These are phyloP conservation scores for Gracilariopsis chorda DNA, from an alignment of 23 red algal species.

Conservation along the genomic window DNA sequence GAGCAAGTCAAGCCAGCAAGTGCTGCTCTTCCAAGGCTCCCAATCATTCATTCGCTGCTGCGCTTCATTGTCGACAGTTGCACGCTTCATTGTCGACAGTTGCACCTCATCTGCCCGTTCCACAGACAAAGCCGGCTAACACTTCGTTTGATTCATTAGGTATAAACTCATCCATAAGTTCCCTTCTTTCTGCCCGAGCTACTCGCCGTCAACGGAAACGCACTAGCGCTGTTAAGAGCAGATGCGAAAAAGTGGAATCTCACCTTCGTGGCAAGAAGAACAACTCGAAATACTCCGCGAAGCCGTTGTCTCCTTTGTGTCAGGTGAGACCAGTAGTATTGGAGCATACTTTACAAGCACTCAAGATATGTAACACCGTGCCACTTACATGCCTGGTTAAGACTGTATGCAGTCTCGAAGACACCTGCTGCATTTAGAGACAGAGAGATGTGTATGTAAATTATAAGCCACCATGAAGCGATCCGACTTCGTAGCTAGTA, in stretches of 20 bases:
- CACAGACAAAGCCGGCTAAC: background rate
- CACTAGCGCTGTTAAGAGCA: background rate
- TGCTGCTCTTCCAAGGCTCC: background rate
- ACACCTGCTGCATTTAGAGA: background rate
- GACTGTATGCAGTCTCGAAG: background rate
- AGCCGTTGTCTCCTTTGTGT: conserved; percentile 57
- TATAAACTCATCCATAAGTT: no score
- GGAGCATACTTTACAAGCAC: conserved; percentile 68
- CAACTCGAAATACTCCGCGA: conserved; percentile 60
- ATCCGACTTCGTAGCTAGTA: background rate
- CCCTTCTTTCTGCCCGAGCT: conserved; percentile 16
- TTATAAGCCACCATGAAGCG: conserved; percentile 20
- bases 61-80: background rate
- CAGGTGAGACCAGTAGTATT: conserved; percentile 35
- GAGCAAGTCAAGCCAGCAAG: background rate
- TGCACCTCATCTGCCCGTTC: background rate
- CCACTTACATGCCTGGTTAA: conserved; percentile 18
- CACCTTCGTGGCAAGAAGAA: conserved; percentile 31
- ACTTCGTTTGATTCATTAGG: no score
- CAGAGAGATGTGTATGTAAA: background rate
- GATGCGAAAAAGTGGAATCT: conserved; percentile 5
- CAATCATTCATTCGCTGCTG: background rate
- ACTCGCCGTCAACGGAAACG: conserved; percentile 1
- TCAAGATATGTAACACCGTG: conserved; percentile 46
- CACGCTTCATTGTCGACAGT: background rate